phyloP scores from a whole-genome alignment of 768 basidiomycete species.

The Mrakia gelida region DNA sequence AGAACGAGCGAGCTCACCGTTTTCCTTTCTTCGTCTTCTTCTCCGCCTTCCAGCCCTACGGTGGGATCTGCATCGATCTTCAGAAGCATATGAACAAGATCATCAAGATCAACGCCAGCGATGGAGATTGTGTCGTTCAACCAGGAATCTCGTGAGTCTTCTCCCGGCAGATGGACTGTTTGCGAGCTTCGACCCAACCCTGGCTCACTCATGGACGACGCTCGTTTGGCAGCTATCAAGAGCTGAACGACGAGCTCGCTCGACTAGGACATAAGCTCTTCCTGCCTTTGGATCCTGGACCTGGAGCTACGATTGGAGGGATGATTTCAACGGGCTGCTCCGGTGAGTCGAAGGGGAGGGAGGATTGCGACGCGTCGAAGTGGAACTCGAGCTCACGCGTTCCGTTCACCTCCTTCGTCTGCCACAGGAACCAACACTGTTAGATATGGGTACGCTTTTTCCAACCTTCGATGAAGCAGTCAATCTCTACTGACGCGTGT shows the following conservation, averaged over 20 bases:
- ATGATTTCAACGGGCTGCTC: slow-evolving; percentile 23
- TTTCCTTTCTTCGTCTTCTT: background rate
- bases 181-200: too few relatives aligned
- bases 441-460: slow-evolving; percentile 56
- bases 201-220: too few relatives aligned
- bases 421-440: slow-evolving; percentile 72
- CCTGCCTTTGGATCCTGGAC: slow-evolving; percentile 64
- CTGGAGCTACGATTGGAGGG: slow-evolving; percentile 58
- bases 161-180: too few relatives aligned
- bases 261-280: slow-evolving; percentile 72
- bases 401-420: background rate
- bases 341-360: background rate
- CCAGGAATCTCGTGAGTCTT: slow-evolving; percentile 39
- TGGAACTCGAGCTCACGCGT: background rate
- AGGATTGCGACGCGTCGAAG: too few relatives aligned
- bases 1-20: background rate
- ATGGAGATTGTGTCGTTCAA: slow-evolving; percentile 45
- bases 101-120: slow-evolving; percentile 58
- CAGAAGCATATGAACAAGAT: slow-evolving; percentile 68
- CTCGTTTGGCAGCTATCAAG: slow-evolving; percentile 38
- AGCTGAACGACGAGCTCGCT: slow-evolving; percentile 65
- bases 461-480: too few relatives aligned
- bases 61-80: slow-evolving; percentile 76
- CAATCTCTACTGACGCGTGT: too few relatives aligned
- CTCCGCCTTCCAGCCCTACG: slow-evolving; percentile 42